phyloP scores from a whole-genome alignment of 1,284 basidiomycete species.

The Ganoderma meredithae region DNA sequence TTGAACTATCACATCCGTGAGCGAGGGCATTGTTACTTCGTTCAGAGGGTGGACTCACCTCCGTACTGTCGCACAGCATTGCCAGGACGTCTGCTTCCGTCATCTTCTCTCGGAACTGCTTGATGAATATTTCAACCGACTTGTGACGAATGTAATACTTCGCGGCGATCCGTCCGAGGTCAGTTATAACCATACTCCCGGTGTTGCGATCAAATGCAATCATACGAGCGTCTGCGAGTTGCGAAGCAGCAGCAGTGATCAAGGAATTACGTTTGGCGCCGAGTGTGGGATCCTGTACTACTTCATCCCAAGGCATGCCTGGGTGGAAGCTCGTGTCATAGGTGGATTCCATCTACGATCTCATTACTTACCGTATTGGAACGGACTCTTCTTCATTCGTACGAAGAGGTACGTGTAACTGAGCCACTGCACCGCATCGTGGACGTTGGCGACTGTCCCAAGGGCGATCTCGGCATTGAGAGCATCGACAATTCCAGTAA shows the following conservation, averaged over 20 bases:
- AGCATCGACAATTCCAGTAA: slow-evolving; percentile 87
- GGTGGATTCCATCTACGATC: neutral
- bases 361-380: slow-evolving; percentile 75
- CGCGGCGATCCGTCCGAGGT: slow-evolving; percentile 93
- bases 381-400: slow-evolving; percentile 93
- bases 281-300: slow-evolving; percentile 81
- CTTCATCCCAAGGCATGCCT: slow-evolving; percentile 84
- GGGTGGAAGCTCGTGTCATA: neutral
- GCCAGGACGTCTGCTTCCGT: slow-evolving; percentile 92
- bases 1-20: slow-evolving; percentile 70
- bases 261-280: slow-evolving; percentile 80
- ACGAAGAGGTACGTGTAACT: slow-evolving; percentile 98
- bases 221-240: slow-evolving; percentile 85
- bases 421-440: slow-evolving; percentile 94
- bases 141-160: slow-evolving; percentile 94
- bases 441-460: slow-evolving; percentile 90
- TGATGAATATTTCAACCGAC: slow-evolving; percentile 92
- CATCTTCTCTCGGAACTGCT: slow-evolving; percentile 85
- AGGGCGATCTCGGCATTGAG: slow-evolving; percentile 97
- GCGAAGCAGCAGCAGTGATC: slow-evolving; percentile 74
- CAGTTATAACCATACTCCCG: slow-evolving; percentile 79
- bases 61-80: slow-evolving; percentile 91
- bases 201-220: slow-evolving; percentile 74
- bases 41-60: slow-evolving; percentile 57
- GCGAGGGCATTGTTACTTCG: neutral